Base-by-base conservation (phyloP, 2,329 filamentous ascomycete species). In the Colletotrichum orbiculare region DNA sequence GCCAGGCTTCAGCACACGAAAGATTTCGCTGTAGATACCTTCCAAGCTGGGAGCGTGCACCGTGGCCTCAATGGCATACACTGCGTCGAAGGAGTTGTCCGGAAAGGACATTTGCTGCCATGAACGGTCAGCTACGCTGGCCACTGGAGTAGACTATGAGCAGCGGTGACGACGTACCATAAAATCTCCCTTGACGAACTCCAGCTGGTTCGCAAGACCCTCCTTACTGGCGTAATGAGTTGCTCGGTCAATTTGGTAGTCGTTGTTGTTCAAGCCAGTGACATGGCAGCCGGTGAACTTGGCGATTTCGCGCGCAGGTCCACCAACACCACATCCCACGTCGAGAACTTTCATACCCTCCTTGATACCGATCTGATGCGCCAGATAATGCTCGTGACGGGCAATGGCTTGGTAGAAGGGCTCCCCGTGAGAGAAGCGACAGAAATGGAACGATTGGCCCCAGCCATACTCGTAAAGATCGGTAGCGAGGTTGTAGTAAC, bases 401-500 rank as follows among this genome's bases (percentile, higher is more conserved):
- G 94, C 93, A 77, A 97, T 94, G 64, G 94, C 94, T 78, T 94
- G 91, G 79, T 88, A 83, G 82, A 97, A 97, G 54, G 88, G 82
- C 82, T 97, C 94, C 73, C 91, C 91, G 70, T 89, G 84, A 61
- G 92, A 91, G 79, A 95, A 97, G 59, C 94, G 92, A 82, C 92
- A 96, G 86, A 97, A 97, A 81, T 97, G 94, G 86, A 97, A 97
- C 64, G 89, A 93, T 73, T 92, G 88, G 67, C 91, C 91, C 94
- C 94, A 97, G 73, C 93, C 94, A 73, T 97, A 94, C 83, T 97
- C 94, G 83, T 97, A 97, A 52, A 97, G 79, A 74, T 96, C 93
- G 68, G 94, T 97, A 6, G 92, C 93, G 42, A 97, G 87, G 79
- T 97, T 96, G 83, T 97, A 97, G 83, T 97, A 96, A 76, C 90